Evolutionary conservation across 2,329 filamentous ascomycete species (phyloP).

Genomic region (Fusarium sp.): DNA sequence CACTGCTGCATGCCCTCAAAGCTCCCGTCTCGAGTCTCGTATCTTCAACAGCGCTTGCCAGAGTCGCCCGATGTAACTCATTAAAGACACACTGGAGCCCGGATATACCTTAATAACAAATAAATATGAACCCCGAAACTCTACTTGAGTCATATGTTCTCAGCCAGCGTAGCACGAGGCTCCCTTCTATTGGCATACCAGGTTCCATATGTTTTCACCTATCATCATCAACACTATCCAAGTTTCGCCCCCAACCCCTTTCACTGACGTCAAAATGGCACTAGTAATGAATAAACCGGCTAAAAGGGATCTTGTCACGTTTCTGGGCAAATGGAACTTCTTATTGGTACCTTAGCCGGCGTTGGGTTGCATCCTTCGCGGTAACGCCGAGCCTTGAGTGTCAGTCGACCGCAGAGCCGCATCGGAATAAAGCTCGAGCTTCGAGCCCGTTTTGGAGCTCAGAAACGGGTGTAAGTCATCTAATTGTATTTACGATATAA

Average conservation of each 20-base stretch:
- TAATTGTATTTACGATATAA: neutral
- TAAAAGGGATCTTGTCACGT: neutral
- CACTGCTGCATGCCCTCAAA: neutral
- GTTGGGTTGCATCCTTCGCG: neutral
- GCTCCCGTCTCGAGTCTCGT: neutral
- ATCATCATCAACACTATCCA: neutral
- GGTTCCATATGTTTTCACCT: neutral
- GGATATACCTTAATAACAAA: neutral
- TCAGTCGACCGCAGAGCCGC: conserved; percentile 5
- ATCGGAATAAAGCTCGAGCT: conserved; percentile 9
- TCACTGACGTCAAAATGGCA: neutral
- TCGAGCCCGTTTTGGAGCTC: neutral
- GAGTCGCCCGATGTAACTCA: neutral
- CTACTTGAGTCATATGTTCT: neutral
- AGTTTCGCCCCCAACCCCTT: neutral
- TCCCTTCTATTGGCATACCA: neutral
- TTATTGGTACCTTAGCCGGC: neutral
- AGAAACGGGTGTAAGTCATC: neutral
- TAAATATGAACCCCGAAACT: neutral
- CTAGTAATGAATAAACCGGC: neutral
- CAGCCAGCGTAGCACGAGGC: neutral
- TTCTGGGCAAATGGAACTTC: neutral
- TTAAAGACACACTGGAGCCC: neutral
- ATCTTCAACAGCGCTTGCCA: neutral
- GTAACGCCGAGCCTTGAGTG: neutral